Evolutionary conservation across 345 rosid species (phyloP).

Genomic region (Corymbia maculata): DNA sequence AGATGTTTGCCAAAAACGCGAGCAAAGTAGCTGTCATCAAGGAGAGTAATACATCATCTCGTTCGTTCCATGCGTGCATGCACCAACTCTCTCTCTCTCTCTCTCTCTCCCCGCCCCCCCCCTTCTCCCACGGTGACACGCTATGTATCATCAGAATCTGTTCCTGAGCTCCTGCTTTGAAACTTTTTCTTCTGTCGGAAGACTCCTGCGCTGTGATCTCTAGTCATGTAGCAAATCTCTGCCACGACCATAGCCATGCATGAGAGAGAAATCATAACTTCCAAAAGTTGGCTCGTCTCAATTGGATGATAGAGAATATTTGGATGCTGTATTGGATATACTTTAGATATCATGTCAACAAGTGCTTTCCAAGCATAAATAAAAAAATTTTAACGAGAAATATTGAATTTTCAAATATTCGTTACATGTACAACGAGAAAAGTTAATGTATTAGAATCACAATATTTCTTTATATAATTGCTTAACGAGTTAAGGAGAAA

Average conservation of each 20-base stretch:
- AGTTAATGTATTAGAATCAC: neutral
- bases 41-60: neutral
- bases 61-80: neutral
- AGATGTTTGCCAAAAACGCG: neutral
- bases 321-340: neutral
- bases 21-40: neutral
- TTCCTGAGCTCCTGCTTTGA: neutral
- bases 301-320: neutral
- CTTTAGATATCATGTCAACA: neutral
- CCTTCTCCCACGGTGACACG: neutral
- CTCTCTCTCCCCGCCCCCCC: too few relatives aligned
- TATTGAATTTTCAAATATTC: neutral
- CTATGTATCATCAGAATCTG: neutral
- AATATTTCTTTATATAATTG: neutral
- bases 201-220: neutral
- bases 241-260: neutral
- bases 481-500: neutral
- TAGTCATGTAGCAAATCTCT: neutral
- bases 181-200: neutral
- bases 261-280: neutral
- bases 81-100: neutral
- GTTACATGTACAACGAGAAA: neutral
- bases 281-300: neutral
- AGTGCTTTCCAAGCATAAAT: neutral
- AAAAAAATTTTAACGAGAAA: neutral